Evolutionary conservation across 768 basidiomycete genomes (phyloP).

Genomic region (Collybia mongolica): DNA sequence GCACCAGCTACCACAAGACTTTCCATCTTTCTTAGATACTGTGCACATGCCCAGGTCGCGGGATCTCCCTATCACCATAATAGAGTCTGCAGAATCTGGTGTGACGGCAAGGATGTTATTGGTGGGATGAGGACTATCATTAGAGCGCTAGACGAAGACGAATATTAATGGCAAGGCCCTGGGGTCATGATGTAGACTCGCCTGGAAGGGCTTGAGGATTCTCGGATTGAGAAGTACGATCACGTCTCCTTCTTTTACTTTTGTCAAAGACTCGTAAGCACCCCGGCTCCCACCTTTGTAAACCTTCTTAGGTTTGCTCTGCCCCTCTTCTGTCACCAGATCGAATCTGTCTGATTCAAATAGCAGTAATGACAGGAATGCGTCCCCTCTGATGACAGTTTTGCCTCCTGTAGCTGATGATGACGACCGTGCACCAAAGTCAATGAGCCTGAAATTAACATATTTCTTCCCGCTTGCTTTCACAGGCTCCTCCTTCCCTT

Average conservation of each 20-base stretch:
- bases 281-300: slow-evolving; percentile 91
- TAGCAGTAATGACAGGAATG: slow-evolving; percentile 76
- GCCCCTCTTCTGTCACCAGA: slow-evolving; percentile 48
- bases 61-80: slow-evolving; percentile 84
- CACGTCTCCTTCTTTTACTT: slow-evolving; percentile 86
- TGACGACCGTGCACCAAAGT: slow-evolving; percentile 63
- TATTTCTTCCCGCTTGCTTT: slow-evolving; percentile 73
- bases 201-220: slow-evolving; percentile 85
- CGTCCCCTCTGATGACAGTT: slow-evolving; percentile 73
- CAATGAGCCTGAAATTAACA: slow-evolving; percentile 81
- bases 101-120: slow-evolving; percentile 85
- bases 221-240: slow-evolving; percentile 87
- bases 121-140: slow-evolving; percentile 68
- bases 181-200: slow-evolving; percentile 26
- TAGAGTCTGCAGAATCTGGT: slow-evolving; percentile 76
- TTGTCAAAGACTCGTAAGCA: slow-evolving; percentile 86
- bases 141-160: slow-evolving; percentile 34
- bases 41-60: slow-evolving; percentile 85
- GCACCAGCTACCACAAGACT: slow-evolving; percentile 83
- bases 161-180: not conserved
- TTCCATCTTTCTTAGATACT: slow-evolving; percentile 77
- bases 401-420: slow-evolving; percentile 57
- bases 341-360: slow-evolving; percentile 86
- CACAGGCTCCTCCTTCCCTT: slow-evolving; percentile 26
- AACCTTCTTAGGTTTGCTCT: slow-evolving; percentile 51